These are phyloP conservation scores for Cladorrhinum sp. DNA, from an alignment of 2,329 filamentous ascomycete genomes.

Conservation along the genomic window DNA sequence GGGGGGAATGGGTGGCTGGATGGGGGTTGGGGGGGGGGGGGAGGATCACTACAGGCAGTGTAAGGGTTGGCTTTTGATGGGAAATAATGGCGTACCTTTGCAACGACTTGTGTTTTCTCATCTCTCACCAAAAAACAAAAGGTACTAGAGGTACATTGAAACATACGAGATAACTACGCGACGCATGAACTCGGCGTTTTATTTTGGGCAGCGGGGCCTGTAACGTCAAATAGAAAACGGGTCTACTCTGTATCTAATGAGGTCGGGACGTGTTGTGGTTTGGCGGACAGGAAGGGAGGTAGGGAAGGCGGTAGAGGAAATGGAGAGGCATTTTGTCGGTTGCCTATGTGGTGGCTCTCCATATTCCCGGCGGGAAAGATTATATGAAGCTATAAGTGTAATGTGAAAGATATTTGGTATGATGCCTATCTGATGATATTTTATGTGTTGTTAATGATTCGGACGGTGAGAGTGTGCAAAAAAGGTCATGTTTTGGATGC, in stretches of 20 bases:
- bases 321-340: neutral
- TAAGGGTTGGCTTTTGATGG: constrained; percentile 11
- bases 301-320: neutral
- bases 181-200: constrained; percentile 4
- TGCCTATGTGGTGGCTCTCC: neutral
- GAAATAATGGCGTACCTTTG: constrained; percentile 7
- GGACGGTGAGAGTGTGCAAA: no score
- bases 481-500: no score
- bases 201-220: neutral
- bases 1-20: neutral
- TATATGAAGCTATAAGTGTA: neutral
- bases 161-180: neutral
- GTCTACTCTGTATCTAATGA: neutral
- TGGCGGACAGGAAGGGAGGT: neutral
- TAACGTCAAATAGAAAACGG: neutral
- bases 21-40: neutral
- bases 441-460: neutral
- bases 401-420: neutral
- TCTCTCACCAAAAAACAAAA: neutral
- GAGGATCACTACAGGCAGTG: neutral
- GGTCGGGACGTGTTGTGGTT: no score
- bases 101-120: constrained; percentile 2
- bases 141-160: neutral
- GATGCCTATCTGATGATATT: no score
- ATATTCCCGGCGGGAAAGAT: neutral